Percentiles rank a stretch among this genome's conserved stretches.
Conservation (phyloP, 2,329 filamentous ascomycete genomes). For the Xylaria polymorpha region DNA sequence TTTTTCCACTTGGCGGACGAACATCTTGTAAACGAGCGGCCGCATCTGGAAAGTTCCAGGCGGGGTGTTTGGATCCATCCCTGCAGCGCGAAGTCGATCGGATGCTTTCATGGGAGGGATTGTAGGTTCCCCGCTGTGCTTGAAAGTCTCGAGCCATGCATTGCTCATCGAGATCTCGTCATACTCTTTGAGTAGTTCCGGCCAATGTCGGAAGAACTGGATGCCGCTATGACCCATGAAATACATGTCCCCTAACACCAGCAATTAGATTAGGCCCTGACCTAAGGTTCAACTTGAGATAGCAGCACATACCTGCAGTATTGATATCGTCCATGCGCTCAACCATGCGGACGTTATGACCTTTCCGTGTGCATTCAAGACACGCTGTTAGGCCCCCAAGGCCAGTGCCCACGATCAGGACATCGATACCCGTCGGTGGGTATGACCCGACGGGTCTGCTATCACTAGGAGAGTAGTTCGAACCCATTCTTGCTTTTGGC, state of each 20-base stretch:
- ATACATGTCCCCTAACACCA: constrained; percentile 64
- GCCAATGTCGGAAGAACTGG: constrained; percentile 66
- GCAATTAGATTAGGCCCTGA: constrained; percentile 21
- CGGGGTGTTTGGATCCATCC: constrained; percentile 57
- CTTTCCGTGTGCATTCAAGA: constrained; percentile 70
- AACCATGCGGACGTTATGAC: constrained; percentile 63
- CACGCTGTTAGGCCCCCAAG: constrained; percentile 71
- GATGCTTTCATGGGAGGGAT: constrained; percentile 61
- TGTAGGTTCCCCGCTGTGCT: constrained; percentile 62
- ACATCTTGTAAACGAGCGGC: constrained; percentile 66
- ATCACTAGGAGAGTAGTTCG: constrained; percentile 48
- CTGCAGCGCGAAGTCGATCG: constrained; percentile 57
- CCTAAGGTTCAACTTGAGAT: background rate
- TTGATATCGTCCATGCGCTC: constrained; percentile 62
- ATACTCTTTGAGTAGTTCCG: constrained; percentile 63
- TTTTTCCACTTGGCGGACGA: constrained; percentile 60
- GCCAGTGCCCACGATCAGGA: constrained; percentile 66
- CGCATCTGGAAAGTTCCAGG: constrained; percentile 68
- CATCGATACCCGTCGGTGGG: constrained; percentile 58
- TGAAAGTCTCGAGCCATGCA: constrained; percentile 66
- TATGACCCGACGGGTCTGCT: constrained; percentile 64
- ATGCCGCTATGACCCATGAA: constrained; percentile 69
- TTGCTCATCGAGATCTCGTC: constrained; percentile 64
- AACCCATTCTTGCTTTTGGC: constrained; percentile 42
- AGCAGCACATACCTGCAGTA: constrained; percentile 57